These are phyloP conservation scores for Sporothrix dimorphospora DNA, from an alignment of 2,329 filamentous ascomycete genomes.

Conservation along the genomic window DNA sequence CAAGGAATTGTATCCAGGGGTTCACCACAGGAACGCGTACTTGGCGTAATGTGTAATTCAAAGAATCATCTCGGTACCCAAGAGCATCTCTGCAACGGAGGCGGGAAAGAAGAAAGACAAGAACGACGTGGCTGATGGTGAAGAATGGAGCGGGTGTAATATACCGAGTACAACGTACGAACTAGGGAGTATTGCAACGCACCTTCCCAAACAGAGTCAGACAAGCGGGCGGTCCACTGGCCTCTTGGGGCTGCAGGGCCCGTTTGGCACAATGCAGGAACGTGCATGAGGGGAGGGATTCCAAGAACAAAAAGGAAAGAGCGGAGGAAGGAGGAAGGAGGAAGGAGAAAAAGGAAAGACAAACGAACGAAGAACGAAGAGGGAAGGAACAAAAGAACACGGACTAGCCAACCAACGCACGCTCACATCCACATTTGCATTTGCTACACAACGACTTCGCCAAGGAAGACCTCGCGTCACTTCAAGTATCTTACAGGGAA, in stretches of 20 bases:
- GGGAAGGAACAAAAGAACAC: neutral
- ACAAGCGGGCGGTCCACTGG: neutral
- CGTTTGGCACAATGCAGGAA: slow-evolving; percentile 20
- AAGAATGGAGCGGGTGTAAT: neutral
- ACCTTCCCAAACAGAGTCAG: slow-evolving; percentile 19
- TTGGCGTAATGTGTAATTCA: neutral
- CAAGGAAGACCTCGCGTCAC: too few relatives aligned
- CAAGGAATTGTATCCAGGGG: neutral
- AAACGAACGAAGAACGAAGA: neutral
- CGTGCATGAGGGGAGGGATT: slow-evolving; percentile 3
- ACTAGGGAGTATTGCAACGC: neutral
- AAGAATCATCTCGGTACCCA: neutral
- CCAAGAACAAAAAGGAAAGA: neutral
- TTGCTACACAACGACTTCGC: too few relatives aligned
- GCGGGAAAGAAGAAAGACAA: neutral
- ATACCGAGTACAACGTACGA: too few relatives aligned
- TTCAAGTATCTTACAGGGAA: too few relatives aligned
- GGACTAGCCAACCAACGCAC: neutral
- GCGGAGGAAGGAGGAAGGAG: slow-evolving; percentile 21
- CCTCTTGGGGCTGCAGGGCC: neutral
- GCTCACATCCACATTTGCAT: too few relatives aligned
- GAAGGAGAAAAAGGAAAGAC: neutral
- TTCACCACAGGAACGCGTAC: neutral
- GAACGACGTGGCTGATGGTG: neutral
- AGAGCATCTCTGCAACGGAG: neutral